Conservation (phyloP, 495 filamentous ascomycete species). For the Tuber umbilicatum region DNA sequence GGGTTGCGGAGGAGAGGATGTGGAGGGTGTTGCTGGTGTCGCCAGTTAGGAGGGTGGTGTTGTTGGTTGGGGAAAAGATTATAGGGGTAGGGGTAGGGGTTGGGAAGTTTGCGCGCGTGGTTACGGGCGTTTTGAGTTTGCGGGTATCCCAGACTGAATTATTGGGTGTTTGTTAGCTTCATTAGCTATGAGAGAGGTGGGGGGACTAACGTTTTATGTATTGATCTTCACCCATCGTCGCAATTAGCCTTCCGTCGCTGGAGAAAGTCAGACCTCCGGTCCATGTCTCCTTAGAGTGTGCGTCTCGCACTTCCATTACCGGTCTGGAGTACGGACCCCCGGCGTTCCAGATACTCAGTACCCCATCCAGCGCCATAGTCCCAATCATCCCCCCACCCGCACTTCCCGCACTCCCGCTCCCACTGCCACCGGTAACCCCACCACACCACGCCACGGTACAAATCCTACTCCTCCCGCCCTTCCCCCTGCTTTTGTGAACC, state of each 20-base stretch:
- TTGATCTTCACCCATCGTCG: constrained; percentile 77
- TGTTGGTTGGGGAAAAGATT: constrained; percentile 77
- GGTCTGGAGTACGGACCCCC: constrained; percentile 83
- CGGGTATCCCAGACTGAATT: constrained; percentile 81
- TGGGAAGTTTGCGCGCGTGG: constrained; percentile 68
- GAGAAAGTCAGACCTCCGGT: constrained; percentile 91
- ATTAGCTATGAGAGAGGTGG: not conserved
- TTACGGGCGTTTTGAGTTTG: constrained; percentile 86
- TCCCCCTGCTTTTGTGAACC: constrained; percentile 86
- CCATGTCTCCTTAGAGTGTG: constrained; percentile 79
- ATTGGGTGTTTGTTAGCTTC: constrained; percentile 32
- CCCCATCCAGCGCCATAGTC: constrained; percentile 82
- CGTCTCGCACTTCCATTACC: constrained; percentile 75
- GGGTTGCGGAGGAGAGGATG: constrained; percentile 84
- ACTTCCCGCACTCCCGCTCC: constrained; percentile 46
- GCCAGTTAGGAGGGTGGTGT: constrained; percentile 76
- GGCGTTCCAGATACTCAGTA: constrained; percentile 83
- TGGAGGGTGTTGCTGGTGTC: constrained; percentile 81
- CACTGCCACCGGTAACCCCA: not conserved
- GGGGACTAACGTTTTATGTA: constrained; percentile 49
- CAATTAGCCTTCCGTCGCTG: constrained; percentile 76
- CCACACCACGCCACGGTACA: constrained; percentile 73
- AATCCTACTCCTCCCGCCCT: constrained; percentile 86
- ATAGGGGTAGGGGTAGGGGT: constrained; percentile 73
- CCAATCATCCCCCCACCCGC: constrained; percentile 74